Evolutionary conservation across 2,329 filamentous ascomycete genomes (phyloP).

Genomic region (Colletotrichum zoysiae): DNA sequence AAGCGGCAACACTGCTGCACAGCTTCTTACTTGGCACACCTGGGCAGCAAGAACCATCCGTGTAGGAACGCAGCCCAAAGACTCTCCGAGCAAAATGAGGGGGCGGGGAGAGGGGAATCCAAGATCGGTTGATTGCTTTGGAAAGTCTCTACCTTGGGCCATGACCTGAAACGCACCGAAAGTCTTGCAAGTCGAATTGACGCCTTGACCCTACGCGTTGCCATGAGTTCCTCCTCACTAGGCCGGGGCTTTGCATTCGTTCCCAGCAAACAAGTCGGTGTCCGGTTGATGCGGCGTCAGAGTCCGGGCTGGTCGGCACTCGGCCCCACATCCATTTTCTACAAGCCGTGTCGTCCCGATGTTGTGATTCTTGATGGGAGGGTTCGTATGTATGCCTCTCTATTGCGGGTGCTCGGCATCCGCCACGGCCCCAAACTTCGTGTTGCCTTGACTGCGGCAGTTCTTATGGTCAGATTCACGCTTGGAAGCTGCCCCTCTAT

Average conservation of each 20-base stretch:
- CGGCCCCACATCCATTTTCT: conserved; percentile 1
- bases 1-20: neutral
- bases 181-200: conserved; percentile 10
- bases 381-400: neutral
- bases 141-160: neutral
- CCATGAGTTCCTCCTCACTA: neutral
- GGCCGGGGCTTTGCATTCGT: conserved; percentile 7
- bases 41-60: neutral
- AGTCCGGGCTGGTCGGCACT: conserved; percentile 2
- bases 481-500: neutral
- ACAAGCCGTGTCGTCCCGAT: neutral
- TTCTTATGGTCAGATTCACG: neutral
- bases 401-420: neutral
- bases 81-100: neutral
- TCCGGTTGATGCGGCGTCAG: conserved; percentile 4
- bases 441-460: neutral
- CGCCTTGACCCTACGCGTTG: conserved; percentile 32
- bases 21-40: neutral
- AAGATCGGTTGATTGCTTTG: conserved; percentile 3
- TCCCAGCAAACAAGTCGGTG: neutral
- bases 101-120: conserved; percentile 9
- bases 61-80: neutral
- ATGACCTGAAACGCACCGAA: conserved; percentile 23
- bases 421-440: neutral
- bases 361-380: neutral